Conservation (phyloP, 768 basidiomycete genomes). For the Lepiota subincarnata region DNA sequence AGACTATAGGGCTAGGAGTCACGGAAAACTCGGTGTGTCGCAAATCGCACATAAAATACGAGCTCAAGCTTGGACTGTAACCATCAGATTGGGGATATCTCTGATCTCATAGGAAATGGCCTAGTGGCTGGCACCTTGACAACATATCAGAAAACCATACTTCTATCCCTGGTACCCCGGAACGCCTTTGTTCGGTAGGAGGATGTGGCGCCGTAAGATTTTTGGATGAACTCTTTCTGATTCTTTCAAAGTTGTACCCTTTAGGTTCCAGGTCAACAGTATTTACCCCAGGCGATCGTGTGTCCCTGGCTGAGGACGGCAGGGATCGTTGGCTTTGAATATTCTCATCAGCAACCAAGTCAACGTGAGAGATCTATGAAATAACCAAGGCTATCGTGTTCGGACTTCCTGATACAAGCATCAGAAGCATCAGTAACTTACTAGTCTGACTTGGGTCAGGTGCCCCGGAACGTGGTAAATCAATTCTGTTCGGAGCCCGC, state of each 20-base stretch:
- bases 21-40: too few species aligned
- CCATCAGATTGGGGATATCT: too few species aligned
- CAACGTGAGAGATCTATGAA: slow-evolving; percentile 13
- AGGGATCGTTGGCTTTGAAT: background rate
- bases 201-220: too few species aligned
- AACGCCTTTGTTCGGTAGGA: too few species aligned
- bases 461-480: slow-evolving; percentile 14
- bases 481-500: slow-evolving; percentile 13
- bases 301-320: slow-evolving; percentile 12
- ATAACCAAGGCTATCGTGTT: slow-evolving; percentile 18
- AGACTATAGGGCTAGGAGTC: too few species aligned
- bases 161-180: too few species aligned
- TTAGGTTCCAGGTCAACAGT: slow-evolving; percentile 16
- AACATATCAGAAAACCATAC: too few species aligned
- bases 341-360: slow-evolving; percentile 10
- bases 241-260: slow-evolving; percentile 15
- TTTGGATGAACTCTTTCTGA: background rate
- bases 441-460: background rate
- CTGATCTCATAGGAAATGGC: too few species aligned
- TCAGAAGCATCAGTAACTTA: slow-evolving; percentile 1
- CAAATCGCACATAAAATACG: too few species aligned
- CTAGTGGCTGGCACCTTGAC: too few species aligned
- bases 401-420: slow-evolving; percentile 13
- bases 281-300: slow-evolving; percentile 11
- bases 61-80: too few species aligned